phyloP scores from a whole-genome alignment of 257 asterid species.

The Jaltomata sinuosa region DNA sequence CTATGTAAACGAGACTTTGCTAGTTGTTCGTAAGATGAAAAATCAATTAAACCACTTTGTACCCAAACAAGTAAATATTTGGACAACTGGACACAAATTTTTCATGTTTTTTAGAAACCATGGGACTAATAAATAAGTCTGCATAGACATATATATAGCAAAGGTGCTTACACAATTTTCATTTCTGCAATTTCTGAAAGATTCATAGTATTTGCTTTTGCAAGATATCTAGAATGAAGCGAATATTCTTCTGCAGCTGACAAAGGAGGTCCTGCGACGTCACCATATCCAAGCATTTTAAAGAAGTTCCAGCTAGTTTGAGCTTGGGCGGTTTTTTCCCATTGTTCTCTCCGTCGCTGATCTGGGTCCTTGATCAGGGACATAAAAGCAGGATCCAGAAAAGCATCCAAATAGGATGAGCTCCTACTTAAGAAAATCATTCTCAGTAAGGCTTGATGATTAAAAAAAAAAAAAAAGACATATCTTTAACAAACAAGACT shows the following conservation, averaged over 20 bases:
- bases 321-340: constrained; percentile 85
- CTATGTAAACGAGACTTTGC: not conserved
- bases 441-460: not conserved
- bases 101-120: not conserved
- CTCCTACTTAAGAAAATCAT: constrained; percentile 27
- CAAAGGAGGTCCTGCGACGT: constrained; percentile 75
- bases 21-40: not conserved
- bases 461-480: not conserved
- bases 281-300: constrained; percentile 87
- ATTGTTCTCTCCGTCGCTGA: constrained; percentile 74
- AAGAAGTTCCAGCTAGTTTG: constrained; percentile 58
- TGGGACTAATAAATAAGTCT: not conserved
- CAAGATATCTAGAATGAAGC: constrained; percentile 84
- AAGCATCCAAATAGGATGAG: constrained; percentile 67
- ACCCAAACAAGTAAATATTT: not conserved
- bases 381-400: constrained; percentile 91
- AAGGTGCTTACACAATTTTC: constrained; percentile 77
- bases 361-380: constrained; percentile 88
- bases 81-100: not conserved
- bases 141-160: not conserved
- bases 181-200: constrained; percentile 89
- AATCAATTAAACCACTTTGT: not conserved
- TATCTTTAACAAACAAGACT: not conserved
- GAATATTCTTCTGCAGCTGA: constrained; percentile 93
- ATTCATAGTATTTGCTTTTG: constrained; percentile 83